A percentile compares a stretch with the other conserved stretches of the same genome.
Evolutionary conservation across 1,284 basidiomycete species (phyloP).

Genomic region (Irpex lacteus): DNA sequence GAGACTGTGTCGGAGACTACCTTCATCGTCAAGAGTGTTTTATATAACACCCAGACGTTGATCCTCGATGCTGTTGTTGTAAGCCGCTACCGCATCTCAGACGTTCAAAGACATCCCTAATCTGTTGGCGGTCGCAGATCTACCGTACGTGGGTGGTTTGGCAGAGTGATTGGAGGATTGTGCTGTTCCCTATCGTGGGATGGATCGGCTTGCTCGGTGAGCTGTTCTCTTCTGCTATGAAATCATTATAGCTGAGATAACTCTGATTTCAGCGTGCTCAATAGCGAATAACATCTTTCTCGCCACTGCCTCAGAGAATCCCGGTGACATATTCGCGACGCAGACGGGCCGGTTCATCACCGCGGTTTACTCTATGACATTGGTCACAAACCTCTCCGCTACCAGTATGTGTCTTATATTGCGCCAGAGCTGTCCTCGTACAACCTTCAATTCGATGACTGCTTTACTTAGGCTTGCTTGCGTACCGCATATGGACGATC

Average conservation of each 20-base stretch:
- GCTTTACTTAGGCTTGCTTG: constrained; percentile 21
- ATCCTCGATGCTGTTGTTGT: constrained; percentile 32
- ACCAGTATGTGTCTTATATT: constrained; percentile 23
- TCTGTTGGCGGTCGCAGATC: constrained; percentile 17
- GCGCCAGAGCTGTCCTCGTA: neutral
- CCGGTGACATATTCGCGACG: constrained; percentile 20
- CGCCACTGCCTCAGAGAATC: constrained; percentile 14
- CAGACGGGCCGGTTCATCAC: constrained; percentile 29
- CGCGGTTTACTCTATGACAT: constrained; percentile 26
- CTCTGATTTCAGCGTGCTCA: neutral
- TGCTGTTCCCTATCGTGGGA: constrained; percentile 23
- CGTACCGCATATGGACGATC: constrained; percentile 26
- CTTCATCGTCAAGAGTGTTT: constrained; percentile 25
- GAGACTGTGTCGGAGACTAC: constrained; percentile 25
- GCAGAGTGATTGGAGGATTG: constrained; percentile 19
- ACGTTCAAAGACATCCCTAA: neutral
- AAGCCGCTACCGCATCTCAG: constrained; percentile 2
- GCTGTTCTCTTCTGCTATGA: neutral
- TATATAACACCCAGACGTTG: constrained; percentile 33
- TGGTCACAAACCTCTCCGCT: constrained; percentile 30
- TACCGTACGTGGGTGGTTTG: constrained; percentile 29
- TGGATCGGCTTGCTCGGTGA: constrained; percentile 23
- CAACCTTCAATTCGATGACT: neutral
- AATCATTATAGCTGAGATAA: neutral
- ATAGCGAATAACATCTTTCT: constrained; percentile 13